A percentile compares a stretch with the other conserved stretches of the same genome.
Conservation (phyloP, 768 basidiomycete genomes). For the Termitomyces sp. region DNA sequence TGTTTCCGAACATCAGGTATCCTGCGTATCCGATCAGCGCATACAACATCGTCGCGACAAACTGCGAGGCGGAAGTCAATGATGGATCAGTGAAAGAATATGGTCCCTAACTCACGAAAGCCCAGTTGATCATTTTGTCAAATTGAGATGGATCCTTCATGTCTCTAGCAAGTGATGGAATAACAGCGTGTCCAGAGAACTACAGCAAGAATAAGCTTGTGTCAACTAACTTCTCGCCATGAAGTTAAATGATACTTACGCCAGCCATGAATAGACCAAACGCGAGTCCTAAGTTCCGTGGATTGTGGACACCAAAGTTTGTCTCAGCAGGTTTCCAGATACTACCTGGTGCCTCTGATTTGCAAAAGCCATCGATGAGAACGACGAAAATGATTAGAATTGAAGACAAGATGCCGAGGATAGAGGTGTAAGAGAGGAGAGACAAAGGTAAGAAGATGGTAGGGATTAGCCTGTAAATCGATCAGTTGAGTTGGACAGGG, state of each 20-base stretch:
- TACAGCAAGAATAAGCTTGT: slow-evolving; percentile 18
- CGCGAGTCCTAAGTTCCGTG: slow-evolving; percentile 63
- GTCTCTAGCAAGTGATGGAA: slow-evolving; percentile 86
- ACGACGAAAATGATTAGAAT: slow-evolving; percentile 71
- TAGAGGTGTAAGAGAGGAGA: slow-evolving; percentile 82
- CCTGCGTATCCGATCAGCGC: slow-evolving; percentile 73
- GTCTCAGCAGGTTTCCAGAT: slow-evolving; percentile 75
- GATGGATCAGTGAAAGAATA: neutral
- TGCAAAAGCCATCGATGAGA: slow-evolving; percentile 76
- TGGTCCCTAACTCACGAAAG: slow-evolving; percentile 58
- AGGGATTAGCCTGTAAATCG: slow-evolving; percentile 59
- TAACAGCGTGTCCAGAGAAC: slow-evolving; percentile 91
- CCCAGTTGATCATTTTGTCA: slow-evolving; percentile 75
- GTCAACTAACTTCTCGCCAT: neutral
- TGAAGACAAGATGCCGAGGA: slow-evolving; percentile 79
- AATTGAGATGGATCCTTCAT: slow-evolving; percentile 83
- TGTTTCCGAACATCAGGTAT: slow-evolving; percentile 86
- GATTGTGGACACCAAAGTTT: slow-evolving; percentile 43
- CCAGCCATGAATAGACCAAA: slow-evolving; percentile 93
- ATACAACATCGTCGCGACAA: slow-evolving; percentile 58
- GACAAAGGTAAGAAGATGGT: slow-evolving; percentile 83
- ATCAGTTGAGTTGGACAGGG: neutral
- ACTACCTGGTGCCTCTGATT: slow-evolving; percentile 71
- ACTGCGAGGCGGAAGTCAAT: slow-evolving; percentile 26
- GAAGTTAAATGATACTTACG: slow-evolving; percentile 33